These are phyloP conservation scores for Claviceps purpurea DNA, from an alignment of 2,329 filamentous ascomycete species.

Conservation along the genomic window DNA sequence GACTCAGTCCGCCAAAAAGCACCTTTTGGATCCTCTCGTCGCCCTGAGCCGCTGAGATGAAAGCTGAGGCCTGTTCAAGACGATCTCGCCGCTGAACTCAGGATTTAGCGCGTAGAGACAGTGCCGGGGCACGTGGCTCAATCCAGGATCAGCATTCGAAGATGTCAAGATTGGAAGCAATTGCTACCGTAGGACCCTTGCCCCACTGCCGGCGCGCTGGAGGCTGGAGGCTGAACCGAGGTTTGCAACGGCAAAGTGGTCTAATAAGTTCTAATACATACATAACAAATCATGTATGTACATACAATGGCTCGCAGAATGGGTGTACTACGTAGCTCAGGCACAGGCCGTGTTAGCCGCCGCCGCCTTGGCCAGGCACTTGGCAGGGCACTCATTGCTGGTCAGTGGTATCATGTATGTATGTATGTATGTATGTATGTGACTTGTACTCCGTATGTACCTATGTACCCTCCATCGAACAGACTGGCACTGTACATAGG, in stretches of 20 bases:
- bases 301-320: not conserved
- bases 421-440: too few relatives aligned
- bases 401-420: too few relatives aligned
- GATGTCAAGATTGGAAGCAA: not conserved
- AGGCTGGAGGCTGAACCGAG: not conserved
- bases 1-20: not conserved
- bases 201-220: not conserved
- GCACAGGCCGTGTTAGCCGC: not conserved
- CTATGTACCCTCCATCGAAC: not conserved
- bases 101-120: not conserved
- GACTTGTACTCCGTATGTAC: not conserved
- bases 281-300: too few relatives aligned
- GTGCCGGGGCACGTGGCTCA: not conserved
- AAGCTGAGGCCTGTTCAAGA: too few relatives aligned
- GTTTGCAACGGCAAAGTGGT: not conserved
- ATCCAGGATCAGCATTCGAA: not conserved
- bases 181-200: not conserved
- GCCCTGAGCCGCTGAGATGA: not conserved
- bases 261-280: not conserved
- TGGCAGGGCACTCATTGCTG: not conserved
- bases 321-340: not conserved
- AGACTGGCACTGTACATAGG: not conserved
- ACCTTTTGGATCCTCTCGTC: not conserved
- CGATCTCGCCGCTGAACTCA: not conserved
- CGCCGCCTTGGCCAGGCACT: not conserved